Base-by-base conservation (phyloP, 495 filamentous ascomycete genomes). In the Aspergillus ostianus region DNA sequence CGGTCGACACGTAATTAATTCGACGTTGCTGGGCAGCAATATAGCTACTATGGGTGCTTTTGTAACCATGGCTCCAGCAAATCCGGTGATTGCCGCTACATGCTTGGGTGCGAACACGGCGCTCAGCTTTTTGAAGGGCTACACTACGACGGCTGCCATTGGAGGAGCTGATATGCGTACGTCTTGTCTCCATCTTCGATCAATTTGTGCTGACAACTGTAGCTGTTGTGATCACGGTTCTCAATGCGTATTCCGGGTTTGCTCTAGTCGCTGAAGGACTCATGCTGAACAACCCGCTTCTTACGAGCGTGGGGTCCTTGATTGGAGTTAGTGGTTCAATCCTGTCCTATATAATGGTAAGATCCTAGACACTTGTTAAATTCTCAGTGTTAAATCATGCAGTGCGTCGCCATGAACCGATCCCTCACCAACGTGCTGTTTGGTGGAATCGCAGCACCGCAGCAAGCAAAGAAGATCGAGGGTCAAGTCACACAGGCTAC, bases 221-320 rank as follows among this genome's bases (percentile, higher is more conserved):
- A 68, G 75, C 90, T 17, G 90, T 93, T 18, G 90, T 92, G 19
- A 92, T 93, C 59, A 93, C 89, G 0, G 89, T 92, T 7, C 76
- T 93, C 15, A 93, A 93, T 66, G 90, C 90, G 4, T 93, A 92
- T 65, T 91, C 88, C 47, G 90, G 90, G 9, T 93, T 93, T 58
- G 90, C 90, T 0, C 75, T 93, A 32, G 88, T 93, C 0, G 89
- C 90, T 0, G 90, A 93, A 70, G 90, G 90, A 13, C 82, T 93
- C 59, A 93, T 93, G 90, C 81, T 93, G n/a, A 84, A 91, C 63
- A 92, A 92, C 60, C 84, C 89, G 0, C 77, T 93, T 0, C 80
- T 93, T 0, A 92, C 89, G 0, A 89, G 87, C 3, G 85, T 93
- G 12, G 90, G 90, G 2, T 87, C 89, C 0, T 80, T 93, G 7